These are phyloP conservation scores for Phtheirospermum japonicum DNA, from an alignment of 257 asterid genomes.

Conservation along the genomic window DNA sequence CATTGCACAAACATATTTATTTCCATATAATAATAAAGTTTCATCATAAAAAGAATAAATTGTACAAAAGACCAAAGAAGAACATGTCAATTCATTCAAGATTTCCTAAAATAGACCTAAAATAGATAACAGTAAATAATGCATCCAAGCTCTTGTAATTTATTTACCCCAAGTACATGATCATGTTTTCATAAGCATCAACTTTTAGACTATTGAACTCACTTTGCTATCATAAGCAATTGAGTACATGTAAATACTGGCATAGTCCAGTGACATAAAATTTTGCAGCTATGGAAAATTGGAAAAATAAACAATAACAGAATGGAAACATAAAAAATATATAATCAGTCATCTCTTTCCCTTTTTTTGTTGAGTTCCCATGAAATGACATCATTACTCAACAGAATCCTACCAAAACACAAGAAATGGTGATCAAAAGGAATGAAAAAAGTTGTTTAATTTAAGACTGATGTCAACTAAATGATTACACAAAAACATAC, in stretches of 20 bases:
- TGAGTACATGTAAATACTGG: neutral
- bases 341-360: neutral
- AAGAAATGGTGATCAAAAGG: neutral
- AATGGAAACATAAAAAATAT: neutral
- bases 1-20: slow-evolving; percentile 5
- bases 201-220: too few species aligned
- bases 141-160: neutral
- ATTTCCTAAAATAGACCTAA: neutral
- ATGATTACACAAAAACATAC: neutral
- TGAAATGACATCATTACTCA: neutral
- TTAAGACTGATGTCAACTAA: neutral
- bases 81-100: neutral
- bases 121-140: too few species aligned
- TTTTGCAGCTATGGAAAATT: slow-evolving; percentile 8
- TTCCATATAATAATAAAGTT: slow-evolving; percentile 7
- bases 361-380: slow-evolving; percentile 10
- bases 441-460: neutral
- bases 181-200: neutral
- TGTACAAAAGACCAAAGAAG: neutral
- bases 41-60: neutral
- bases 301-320: neutral
- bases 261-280: neutral
- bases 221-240: slow-evolving; percentile 20
- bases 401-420: neutral
- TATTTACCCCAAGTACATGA: slow-evolving; percentile 13